Evolutionary conservation across 2,329 filamentous ascomycete genomes (phyloP), one percentile per base, ranked within the genome.

Genomic region (Fusarium subglutinans): DNA sequence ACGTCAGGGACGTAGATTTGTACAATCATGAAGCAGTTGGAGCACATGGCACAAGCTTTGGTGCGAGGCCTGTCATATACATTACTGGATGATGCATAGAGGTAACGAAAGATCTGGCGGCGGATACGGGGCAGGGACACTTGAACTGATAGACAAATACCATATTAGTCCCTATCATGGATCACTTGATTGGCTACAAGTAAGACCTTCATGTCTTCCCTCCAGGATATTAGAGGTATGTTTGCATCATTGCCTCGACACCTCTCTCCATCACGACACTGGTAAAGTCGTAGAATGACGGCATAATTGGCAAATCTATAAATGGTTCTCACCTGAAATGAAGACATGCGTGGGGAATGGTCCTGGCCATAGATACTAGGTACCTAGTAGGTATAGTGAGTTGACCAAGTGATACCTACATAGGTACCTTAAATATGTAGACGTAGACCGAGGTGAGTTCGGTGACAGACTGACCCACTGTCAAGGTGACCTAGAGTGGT

Each of bases 121-220:
- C 35, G 63, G 63, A 74, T 66, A 66, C 56, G 61, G 62, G 55
- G 28, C 47, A 57, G 18, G 26, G 24, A 57, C 40, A 59, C 51
- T 65, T 70, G 55, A 75, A 59, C 28, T 43, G 73, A 74, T 78
- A 77, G 74, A 79, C 63, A 70, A 71, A 69, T 51, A 45, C 40
- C 33, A 43, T 48, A 33, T 59, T 24, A 48, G 26, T 45, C 15
- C 24, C 38, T 43, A 40, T 24, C 40, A 30, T 50, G 43, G 17
- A 61, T 22, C 22, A 40, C 26, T 54, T 40, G 20, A 28, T 22
- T n/a, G 15, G 37, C 37, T 30, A n/a, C 22, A 28, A 40, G 11
- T 18, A 30, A 40, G 35, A 54, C 18, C 10, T n/a, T 24, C 18
- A 22, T 33, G 35, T 22, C 22, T 51, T 30, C 12, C 7, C 30